Evolutionary conservation across 441 rosid genomes (phyloP).

Genomic region (Gossypium schwendimanii): DNA sequence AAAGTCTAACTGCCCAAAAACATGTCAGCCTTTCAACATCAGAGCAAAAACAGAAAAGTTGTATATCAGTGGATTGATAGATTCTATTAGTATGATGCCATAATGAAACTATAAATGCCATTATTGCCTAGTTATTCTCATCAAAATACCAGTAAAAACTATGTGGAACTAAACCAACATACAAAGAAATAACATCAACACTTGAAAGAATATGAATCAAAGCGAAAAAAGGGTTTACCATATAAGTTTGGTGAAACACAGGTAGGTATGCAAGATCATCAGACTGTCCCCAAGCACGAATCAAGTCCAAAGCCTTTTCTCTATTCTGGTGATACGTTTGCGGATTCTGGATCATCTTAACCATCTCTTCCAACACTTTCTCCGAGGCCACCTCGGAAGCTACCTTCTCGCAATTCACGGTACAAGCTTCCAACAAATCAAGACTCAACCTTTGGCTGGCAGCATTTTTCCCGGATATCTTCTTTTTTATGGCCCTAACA

Average conservation of each 20-base stretch:
- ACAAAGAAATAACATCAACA: neutral
- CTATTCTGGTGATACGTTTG: constrained; percentile 46
- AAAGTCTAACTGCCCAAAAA: neutral
- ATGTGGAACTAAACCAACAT: neutral
- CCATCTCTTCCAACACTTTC: constrained; percentile 88
- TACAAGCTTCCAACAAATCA: constrained; percentile 70
- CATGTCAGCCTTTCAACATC: neutral
- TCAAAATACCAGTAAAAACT: neutral
- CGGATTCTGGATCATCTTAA: constrained; percentile 60
- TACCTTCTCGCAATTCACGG: constrained; percentile 80
- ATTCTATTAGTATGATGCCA: neutral
- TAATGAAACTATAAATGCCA: neutral
- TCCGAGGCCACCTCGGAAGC: constrained; percentile 79
- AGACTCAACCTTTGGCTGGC: constrained; percentile 63
- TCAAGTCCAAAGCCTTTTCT: constrained; percentile 55
- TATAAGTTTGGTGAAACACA: constrained; percentile 66
- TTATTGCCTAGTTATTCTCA: neutral
- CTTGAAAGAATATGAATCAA: neutral
- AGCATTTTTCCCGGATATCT: constrained; percentile 50
- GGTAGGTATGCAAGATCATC: constrained; percentile 75
- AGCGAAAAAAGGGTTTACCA: constrained; percentile 22
- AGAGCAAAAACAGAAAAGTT: neutral
- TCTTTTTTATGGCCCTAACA: constrained; percentile 63
- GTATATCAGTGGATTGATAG: neutral
- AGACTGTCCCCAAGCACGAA: constrained; percentile 81